Percentiles rank a stretch among this genome's conserved stretches.
Conservation (phyloP, 805 yeast species). For the Candida manassasensis region DNA sequence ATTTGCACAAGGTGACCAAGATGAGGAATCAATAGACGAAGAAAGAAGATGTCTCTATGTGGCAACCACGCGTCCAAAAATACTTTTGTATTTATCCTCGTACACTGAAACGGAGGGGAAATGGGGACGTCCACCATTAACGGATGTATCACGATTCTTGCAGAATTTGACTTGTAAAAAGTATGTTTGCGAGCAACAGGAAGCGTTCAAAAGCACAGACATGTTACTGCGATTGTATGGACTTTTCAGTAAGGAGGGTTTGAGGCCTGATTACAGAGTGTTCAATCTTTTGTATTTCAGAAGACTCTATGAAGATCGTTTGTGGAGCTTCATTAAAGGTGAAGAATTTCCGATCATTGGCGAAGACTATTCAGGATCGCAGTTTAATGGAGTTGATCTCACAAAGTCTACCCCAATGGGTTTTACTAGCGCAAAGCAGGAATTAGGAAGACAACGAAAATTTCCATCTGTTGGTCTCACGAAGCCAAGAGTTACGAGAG, state of each 20-base stretch:
- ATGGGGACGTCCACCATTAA: slow-evolving; percentile 20
- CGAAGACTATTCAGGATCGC: slow-evolving; percentile 2
- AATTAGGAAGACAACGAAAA: slow-evolving; percentile 2
- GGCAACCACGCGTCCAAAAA: slow-evolving; percentile 80
- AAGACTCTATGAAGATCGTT: slow-evolving; percentile 12
- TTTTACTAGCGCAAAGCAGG: slow-evolving; percentile 7
- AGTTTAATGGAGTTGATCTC: background rate
- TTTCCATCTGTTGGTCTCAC: background rate
- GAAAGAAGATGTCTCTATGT: slow-evolving; percentile 86
- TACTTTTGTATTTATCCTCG: slow-evolving; percentile 44
- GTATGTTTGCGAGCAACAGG: slow-evolving; percentile 10
- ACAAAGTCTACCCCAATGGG: slow-evolving; percentile 1
- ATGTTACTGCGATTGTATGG: slow-evolving; percentile 16
- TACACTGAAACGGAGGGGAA: slow-evolving; percentile 14
- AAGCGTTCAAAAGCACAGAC: slow-evolving; percentile 15
- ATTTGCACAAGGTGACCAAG: slow-evolving; percentile 35
- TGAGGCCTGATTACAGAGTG: slow-evolving; percentile 1
- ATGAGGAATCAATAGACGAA: slow-evolving; percentile 49
- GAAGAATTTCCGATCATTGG: slow-evolving; percentile 5
- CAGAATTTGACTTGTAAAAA: slow-evolving; percentile 7
- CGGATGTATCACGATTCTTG: slow-evolving; percentile 26
- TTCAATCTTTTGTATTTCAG: slow-evolving; percentile 12
- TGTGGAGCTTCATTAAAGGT: slow-evolving; percentile 11
- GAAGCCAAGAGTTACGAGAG: background rate
- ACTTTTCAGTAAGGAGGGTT: slow-evolving; percentile 9